Conservation (phyloP, 2,329 filamentous ascomycete species). For the Diaporthe velutina region DNA sequence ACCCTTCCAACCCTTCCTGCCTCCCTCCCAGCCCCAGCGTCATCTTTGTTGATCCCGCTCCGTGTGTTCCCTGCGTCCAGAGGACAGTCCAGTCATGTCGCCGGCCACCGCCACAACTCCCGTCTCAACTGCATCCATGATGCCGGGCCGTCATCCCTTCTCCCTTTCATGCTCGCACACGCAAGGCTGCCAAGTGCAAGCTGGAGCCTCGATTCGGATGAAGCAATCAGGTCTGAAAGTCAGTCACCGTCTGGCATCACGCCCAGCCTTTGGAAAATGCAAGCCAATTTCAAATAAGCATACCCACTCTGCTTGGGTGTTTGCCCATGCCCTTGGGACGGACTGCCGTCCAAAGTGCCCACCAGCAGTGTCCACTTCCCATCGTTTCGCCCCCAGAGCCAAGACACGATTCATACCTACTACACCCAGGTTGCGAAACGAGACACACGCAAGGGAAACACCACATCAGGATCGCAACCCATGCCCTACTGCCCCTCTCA, state of each 20-base stretch:
- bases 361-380: not conserved
- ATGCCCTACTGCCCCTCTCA: not conserved
- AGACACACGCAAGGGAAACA: conserved; percentile 6
- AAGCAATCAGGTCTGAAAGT: not conserved
- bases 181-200: conserved; percentile 24
- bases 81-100: conserved; percentile 2
- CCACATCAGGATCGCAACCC: not conserved
- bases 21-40: conserved; percentile 4
- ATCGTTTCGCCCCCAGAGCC: conserved; percentile 19
- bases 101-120: conserved; percentile 14
- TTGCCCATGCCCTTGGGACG: not conserved
- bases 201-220: conserved; percentile 16
- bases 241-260: conserved; percentile 8
- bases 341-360: not conserved
- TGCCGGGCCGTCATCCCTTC: conserved; percentile 25
- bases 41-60: conserved; percentile 21
- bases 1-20: not conserved
- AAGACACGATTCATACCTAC: conserved; percentile 18
- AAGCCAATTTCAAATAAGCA: conserved; percentile 28
- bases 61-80: not conserved
- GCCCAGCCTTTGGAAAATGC: conserved; percentile 22
- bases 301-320: conserved; percentile 9
- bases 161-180: not conserved
- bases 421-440: conserved; percentile 2
- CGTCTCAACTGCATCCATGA: conserved; percentile 30